Evolutionary conservation across 768 basidiomycete species (phyloP).

Genomic region (Rhodotorula toruloides): DNA sequence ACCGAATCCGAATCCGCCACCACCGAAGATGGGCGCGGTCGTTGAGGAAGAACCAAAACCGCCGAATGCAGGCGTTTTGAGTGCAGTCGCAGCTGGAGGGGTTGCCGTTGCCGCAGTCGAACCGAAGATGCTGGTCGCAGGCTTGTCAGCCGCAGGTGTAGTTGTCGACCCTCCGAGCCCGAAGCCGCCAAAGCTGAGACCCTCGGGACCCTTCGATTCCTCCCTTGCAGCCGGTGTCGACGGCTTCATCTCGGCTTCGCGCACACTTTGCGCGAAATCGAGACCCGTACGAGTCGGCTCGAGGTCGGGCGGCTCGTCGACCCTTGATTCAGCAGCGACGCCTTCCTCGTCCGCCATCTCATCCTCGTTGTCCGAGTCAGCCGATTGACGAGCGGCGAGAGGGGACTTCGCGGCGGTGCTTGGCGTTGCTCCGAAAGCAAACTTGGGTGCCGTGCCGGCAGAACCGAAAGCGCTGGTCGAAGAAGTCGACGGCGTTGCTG

Average conservation of each 20-base stretch:
- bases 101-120: not conserved
- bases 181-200: conserved; percentile 23
- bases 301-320: conserved; percentile 37
- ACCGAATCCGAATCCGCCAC: not conserved
- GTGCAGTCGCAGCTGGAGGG: not conserved
- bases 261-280: conserved; percentile 20
- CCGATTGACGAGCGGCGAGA: not conserved
- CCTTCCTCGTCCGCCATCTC: conserved; percentile 3
- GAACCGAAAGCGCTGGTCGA: not conserved
- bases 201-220: not conserved
- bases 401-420: not conserved
- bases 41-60: no score
- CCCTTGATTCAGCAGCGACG: not conserved
- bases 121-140: no score
- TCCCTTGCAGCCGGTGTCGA: not conserved
- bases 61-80: not conserved
- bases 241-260: conserved; percentile 3
- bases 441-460: not conserved
- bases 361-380: conserved; percentile 24
- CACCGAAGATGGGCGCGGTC: no score
- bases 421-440: not conserved
- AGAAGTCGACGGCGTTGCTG: not conserved
- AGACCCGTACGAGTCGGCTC: conserved; percentile 29
- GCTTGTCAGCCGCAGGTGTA: no score
- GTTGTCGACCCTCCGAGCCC: no score